These are phyloP conservation scores for Aspergillus pseudotamarii DNA, from an alignment of 2,329 filamentous ascomycete species.

Conservation along the genomic window DNA sequence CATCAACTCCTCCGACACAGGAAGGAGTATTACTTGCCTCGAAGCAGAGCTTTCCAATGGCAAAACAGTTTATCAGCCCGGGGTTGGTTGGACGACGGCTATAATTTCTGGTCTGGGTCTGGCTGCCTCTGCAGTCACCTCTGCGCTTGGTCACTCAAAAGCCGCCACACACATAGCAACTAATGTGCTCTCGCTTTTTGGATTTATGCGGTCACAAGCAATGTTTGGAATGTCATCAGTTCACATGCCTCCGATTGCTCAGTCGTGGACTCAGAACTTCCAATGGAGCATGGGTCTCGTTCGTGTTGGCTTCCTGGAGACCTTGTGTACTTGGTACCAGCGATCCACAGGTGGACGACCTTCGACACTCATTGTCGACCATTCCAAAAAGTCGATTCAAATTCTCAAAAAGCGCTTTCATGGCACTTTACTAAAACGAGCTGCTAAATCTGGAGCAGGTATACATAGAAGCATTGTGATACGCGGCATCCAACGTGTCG, in stretches of 20 bases:
- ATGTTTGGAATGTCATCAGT: constrained; percentile 87
- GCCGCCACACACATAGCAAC: constrained; percentile 91
- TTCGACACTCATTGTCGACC: constrained; percentile 72
- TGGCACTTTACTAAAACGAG: constrained; percentile 32
- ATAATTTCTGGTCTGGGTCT: constrained; percentile 83
- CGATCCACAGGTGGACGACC: constrained; percentile 85
- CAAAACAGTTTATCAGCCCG: constrained; percentile 84
- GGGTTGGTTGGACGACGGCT: constrained; percentile 86
- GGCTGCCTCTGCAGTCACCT: constrained; percentile 81
- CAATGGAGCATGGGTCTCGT: constrained; percentile 98
- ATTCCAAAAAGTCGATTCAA: constrained; percentile 75
- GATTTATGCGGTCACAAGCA: constrained; percentile 91
- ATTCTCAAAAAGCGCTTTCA: constrained; percentile 67
- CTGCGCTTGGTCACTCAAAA: constrained; percentile 86
- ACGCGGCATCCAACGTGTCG: constrained; percentile 83
- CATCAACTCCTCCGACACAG: constrained; percentile 70
- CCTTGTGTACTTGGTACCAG: constrained; percentile 92
- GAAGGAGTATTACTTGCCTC: constrained; percentile 75
- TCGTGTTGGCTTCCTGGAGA: constrained; percentile 79
- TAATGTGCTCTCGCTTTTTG: constrained; percentile 86
- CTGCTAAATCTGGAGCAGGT: constrained; percentile 48
- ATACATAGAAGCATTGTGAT: constrained; percentile 55
- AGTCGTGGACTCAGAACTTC: constrained; percentile 94
- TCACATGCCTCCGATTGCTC: constrained; percentile 79
- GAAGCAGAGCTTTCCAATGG: constrained; percentile 87